Base-by-base conservation (phyloP, 1,139 yeast species). In the Torulaspora globosa region DNA sequence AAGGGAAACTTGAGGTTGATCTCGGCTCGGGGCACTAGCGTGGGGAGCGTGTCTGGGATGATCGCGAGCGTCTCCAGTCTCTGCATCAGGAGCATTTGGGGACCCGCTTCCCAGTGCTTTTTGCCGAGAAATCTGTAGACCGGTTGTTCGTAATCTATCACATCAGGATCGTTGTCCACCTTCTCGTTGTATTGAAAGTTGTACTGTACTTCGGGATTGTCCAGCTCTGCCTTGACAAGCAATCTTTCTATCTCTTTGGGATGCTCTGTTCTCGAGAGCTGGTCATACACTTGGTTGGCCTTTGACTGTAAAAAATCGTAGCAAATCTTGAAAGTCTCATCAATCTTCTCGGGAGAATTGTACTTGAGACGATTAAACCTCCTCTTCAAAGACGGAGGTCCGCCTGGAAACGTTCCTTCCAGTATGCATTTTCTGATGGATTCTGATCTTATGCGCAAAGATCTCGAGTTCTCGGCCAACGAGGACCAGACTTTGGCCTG, bases 21-120 rank as follows among this genome's bases (percentile, higher is more conserved):
- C 43, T 85, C 87, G 12, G 80, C 94, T 52, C 74, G 70, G 15
- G 98, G 97, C n/a, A 76, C 81, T 48, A 92, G 69, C 0, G 97
- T 88, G 19, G 97, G 94, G 63, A 92, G 65, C 2, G 97, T 89
- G 64, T 92, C 98, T 24, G 98, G 98, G 53, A 94, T 85, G 42
- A 88, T 88, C 43, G 78, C 78, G 55, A 89, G 70, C 49, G 86
- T 82, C 69, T 92, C 98, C 49, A 94, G 69, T 70, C 97, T 80
- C 70, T 92, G 97, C 68, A 64, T 64, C 36, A 63, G 43, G 21
- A 64, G 46, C 68, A 64, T 64, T 44, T 56, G 65, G 41, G 78
- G 83, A 54, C 82, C 73, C 8, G 72, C 66, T 62, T 78, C 76
- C 97, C 97, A 92, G 55, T 83, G 76, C 51, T 82, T 70, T 58